Evolutionary conservation across 2,329 filamentous ascomycete genomes (phyloP), one percentile per base, ranked within the genome.

Genomic region (Fulvia fulva): DNA sequence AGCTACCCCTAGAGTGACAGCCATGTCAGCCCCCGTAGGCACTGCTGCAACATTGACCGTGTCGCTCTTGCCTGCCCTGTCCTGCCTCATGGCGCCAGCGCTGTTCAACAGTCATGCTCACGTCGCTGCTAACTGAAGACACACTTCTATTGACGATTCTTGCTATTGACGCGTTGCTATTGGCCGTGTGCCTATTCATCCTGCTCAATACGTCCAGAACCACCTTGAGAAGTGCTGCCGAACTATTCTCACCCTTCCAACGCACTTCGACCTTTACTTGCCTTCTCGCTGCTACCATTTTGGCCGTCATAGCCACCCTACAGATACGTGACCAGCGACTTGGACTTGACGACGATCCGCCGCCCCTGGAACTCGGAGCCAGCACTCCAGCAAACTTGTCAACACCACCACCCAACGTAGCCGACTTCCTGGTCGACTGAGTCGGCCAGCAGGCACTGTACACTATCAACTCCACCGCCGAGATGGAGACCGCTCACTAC

Each of bases 121-220:
- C 21, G 54, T 59, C 60, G 45, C 23, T 16, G 41, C 47, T 61
- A 60, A 67, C 67, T 67, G 68, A 67, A 63, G 65, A 66, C 58
- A 60, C 51, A 37, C 55, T 68, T 54, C 63, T 67, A 67, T 68
- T 66, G 65, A 65, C 59, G 46, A 51, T 65, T 51, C 58, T 64
- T 46, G 58, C 58, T 59, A 65, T 67, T 66, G 66, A 69, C 30
- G 57, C 53, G 6, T 19, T 56, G 26, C 51, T 67, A 58, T 60
- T 68, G 57, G 52, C 51, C 21, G 51, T 63, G 26, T 52, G 63
- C 50, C 63, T 65, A 62, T 67, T 65, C 51, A 64, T 32, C 14
- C 32, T 57, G 16, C 23, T 53, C 50, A 51, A 44, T 56, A 37
- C 51, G 11, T 12, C 12, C 22, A 53, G 7, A 22, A 41, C 30